These are phyloP conservation scores for Aspergillus ellipticus DNA, from an alignment of 495 filamentous ascomycete species.

Conservation along the genomic window DNA sequence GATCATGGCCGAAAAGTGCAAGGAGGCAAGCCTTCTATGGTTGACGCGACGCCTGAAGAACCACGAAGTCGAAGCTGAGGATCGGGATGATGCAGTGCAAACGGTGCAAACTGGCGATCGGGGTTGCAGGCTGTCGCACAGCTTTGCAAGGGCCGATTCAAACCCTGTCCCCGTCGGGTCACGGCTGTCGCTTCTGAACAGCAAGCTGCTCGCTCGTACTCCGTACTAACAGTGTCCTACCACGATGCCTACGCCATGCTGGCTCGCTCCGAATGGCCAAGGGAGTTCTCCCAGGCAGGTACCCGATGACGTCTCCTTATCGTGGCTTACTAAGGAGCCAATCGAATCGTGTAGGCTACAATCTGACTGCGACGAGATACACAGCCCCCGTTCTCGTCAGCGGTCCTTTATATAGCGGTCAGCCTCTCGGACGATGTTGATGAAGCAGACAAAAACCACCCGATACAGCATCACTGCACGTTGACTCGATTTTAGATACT, in stretches of 20 bases:
- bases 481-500: background rate
- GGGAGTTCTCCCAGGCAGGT: background rate
- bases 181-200: too few relatives aligned
- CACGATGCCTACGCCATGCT: background rate
- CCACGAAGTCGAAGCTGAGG: background rate
- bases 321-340: background rate
- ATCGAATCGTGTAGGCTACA: background rate
- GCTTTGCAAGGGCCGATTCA: background rate
- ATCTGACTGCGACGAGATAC: background rate
- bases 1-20: background rate
- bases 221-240: background rate
- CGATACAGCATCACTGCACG: background rate
- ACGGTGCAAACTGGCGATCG: conserved; percentile 4
- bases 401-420: background rate
- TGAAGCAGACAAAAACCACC: background rate
- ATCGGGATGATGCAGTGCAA: conserved; percentile 11
- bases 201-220: background rate
- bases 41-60: background rate
- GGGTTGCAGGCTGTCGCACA: too few relatives aligned
- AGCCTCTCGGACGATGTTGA: background rate
- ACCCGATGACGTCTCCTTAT: conserved; percentile 4
- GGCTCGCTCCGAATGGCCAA: background rate
- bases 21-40: background rate
- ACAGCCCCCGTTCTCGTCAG: background rate
- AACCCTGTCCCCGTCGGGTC: background rate